Base-by-base conservation (phyloP, 225 moss, liverwort and hornwort species). In the Marchantia paleacea region DNA sequence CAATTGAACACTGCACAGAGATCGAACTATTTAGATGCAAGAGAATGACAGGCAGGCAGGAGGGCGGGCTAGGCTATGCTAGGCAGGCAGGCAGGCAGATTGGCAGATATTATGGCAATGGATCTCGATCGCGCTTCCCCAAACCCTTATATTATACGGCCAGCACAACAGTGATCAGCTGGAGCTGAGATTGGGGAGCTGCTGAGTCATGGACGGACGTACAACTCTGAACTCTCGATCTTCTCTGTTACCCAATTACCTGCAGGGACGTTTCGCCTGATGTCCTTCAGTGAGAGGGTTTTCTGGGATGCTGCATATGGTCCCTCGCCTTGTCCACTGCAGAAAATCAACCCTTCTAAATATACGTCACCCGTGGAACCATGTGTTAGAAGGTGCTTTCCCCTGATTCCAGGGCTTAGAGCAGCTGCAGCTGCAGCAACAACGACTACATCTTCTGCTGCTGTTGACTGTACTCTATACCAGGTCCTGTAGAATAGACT, bases 111-210 rank as follows among this genome's bases (percentile, higher is more conserved):
- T 28, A 7, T 28, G 65, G 24, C 3, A 65, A 24, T 28, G 65
- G 5, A 58, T 5, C 13, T 15, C 15, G 58, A 12, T 58, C 58
- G 58, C 16, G 58, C 58, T 58, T 14, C 18, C 65, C 25, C 7
- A 3, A 65, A 28, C 13, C 11, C 65, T 65, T 65, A 25, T 65
- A 65, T 65, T 28, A 20, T 28, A 65, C 58, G 18, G 15, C 22
- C 65, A 65, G 26, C 25, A 65, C n/a, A 22, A 65, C 25, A 65
- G 65, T 65, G 65, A 65, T 65, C n/a, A 65, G 65, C 65, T 65
- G 65, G 25, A 65, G 24, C 65, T 65, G 25, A 65, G 11, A 65
- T 28, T 65, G n/a, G 11, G 65, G 65, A 65, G 7, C 26, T 65
- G 65, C n/a, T 65, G 65, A 65, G 13, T 65, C 58, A 9, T 58